Base-by-base conservation (phyloP, 106 monocot species). In the Narthecium ossifragum region DNA sequence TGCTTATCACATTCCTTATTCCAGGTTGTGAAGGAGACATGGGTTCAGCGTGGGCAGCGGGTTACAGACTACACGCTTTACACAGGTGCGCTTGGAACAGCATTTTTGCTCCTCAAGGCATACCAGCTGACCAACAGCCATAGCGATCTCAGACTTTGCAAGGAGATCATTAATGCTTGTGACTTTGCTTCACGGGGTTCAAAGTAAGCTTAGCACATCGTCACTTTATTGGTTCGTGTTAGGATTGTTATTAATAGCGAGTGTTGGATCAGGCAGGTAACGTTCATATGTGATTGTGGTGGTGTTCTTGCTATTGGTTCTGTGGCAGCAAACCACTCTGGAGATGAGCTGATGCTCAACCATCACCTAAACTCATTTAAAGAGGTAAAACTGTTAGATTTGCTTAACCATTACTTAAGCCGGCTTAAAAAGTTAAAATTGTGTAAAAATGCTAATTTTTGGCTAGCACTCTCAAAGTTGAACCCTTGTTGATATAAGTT, bases 251-350 rank as follows among this genome's bases (percentile, higher is more conserved):
- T 36, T 17, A 18, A 69, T 69, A 41, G 62, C 53, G 18, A 8
- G 26, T 40, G 37, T 26, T 46, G 40, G 31, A 33, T 54, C 57
- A 93, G 88, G 69, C 57, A 67, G 60, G 82, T 80, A 55, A 88
- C 88, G 18, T 93, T 93, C 55, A 80, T 89, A 31, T 82, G 82
- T 48, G 88, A 88, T 25, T 46, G 85, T 30, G 88, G 88, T 8
- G 93, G 93, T 20, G 82, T 85, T n/a, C 85, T 85, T n/a, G 93
- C 93, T 58, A 57, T 93, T 14, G 93, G 93, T 9, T 88, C 93
- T 7, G 82, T 80, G 4, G 79, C 73, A 15, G 88, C 93, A 0
- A 85, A 79, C 53, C 61, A 74, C 34, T 48, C 53, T 21, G 60
- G 78, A 41, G 88, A 93, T 37, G 74, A 80, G 61, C 51, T 20